Base-by-base conservation (phyloP, 169 alveolate species). In the Plasmodium cynomolgi region DNA sequence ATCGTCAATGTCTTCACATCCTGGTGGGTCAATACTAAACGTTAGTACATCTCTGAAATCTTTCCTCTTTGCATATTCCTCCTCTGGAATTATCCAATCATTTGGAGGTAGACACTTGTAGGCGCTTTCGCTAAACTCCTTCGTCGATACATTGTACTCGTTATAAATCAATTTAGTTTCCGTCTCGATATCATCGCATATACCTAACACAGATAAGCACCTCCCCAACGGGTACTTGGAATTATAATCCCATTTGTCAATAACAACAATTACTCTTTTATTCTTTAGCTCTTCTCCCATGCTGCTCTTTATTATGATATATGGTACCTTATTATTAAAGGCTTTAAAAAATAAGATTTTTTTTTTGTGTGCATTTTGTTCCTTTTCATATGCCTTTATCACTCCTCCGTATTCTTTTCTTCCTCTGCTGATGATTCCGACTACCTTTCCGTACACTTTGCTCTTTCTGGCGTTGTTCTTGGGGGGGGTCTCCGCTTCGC, bases 21-120 rank as follows among this genome's bases (percentile, higher is more conserved):
- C 99, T 0, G 99, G 99, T 2, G 99, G 99, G 94, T 99, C 99
- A 34, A 99, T 98, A 37, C 99, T 97, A 84, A 99, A 99, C 11
- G 98, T 98, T 80, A 97, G 94, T 33, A 96, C 94, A 82, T 97
- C 91, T 92, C 99, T 96, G 91, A 97, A 95, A 94, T 98, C 99
- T 84, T 84, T 79, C 91, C 99, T 95, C 44, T 81, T 72, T 13
- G 20, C 26, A 81, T 84, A 80, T 96, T 98, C 99, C 83, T 96
- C 97, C 72, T 97, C 96, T 0, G 98, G 97, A 56, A 98, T 97
- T 84, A 84, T 47, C 99, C 99, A 98, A 86, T 98, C 98, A 68
- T 96, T 97, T 9, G 98, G 96, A 0, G 99, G 99, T 84, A 99
- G 96, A 68, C 99, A 98, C 54, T 96, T 97, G 80, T 97, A 95